phyloP scores from a whole-genome alignment of 192 early-diverging fungal species.

The Coemansia furcata region DNA sequence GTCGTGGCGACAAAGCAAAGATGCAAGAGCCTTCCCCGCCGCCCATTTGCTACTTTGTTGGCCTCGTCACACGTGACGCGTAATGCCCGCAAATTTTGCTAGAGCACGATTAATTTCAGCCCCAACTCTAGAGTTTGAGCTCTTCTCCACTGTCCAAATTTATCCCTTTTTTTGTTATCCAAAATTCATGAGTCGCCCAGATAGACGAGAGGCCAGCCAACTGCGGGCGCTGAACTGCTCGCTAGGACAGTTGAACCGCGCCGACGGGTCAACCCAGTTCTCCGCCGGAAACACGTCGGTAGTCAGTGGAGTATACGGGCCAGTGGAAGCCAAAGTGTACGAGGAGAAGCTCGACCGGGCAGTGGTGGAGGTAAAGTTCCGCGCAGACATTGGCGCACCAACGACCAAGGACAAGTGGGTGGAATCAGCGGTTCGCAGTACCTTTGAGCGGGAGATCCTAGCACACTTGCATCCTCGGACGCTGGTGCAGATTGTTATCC shows the following conservation, averaged over 20 bases:
- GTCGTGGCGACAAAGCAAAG: neutral
- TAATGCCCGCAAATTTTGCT: neutral
- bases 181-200: conserved; percentile 45
- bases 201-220: conserved; percentile 57
- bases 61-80: neutral
- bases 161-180: neutral
- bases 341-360: conserved; percentile 92
- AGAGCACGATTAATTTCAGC: too few relatives aligned
- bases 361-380: conserved; percentile 74
- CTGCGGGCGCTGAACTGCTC: conserved; percentile 70
- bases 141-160: neutral
- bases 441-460: conserved; percentile 74
- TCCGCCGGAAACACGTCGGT: conserved; percentile 74
- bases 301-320: conserved; percentile 80
- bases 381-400: conserved; percentile 64
- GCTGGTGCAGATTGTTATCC: conserved; percentile 79
- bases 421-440: conserved; percentile 67
- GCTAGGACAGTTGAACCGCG: conserved; percentile 67
- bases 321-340: conserved; percentile 76
- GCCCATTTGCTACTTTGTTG: neutral
- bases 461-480: conserved; percentile 85
- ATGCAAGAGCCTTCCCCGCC: neutral
- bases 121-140: neutral
- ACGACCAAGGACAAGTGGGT: conserved; percentile 71
- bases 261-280: conserved; percentile 87